A percentile compares a stretch with the other conserved stretches of the same genome.
phyloP scores from a whole-genome alignment of 345 rosid genomes.

The thale cress (Arabidopsis thaliana) region TAIR10.1 NC_003070.9:9727001-9727500 shows the following conservation, averaged over 20 bases:
- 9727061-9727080: constrained; percentile 5
- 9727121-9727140: constrained; percentile 70
- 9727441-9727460: constrained; percentile 96
- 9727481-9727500: constrained; percentile 95
- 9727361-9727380: constrained; percentile 87
- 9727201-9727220: background rate
- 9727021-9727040: constrained; percentile 62
- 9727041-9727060: constrained; percentile 47
- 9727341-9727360: constrained; percentile 88
- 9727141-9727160: constrained; percentile 65
- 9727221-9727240: background rate
- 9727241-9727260: constrained; percentile 7
- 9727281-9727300: constrained; percentile 76
- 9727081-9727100: constrained; percentile 30
- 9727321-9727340: constrained; percentile 79
- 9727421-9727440: constrained; percentile 96
- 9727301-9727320: constrained; percentile 96
- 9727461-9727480: constrained; percentile 94
- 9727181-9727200: constrained; percentile 79
- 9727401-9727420: constrained; percentile 93
- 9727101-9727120: constrained; percentile 71
- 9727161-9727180: constrained; percentile 87
- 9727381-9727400: constrained; percentile 95
- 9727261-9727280: background rate
- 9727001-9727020: constrained; percentile 68